Evolutionary conservation across 768 basidiomycete species (phyloP).

Genomic region (Kwoniella europaea): DNA sequence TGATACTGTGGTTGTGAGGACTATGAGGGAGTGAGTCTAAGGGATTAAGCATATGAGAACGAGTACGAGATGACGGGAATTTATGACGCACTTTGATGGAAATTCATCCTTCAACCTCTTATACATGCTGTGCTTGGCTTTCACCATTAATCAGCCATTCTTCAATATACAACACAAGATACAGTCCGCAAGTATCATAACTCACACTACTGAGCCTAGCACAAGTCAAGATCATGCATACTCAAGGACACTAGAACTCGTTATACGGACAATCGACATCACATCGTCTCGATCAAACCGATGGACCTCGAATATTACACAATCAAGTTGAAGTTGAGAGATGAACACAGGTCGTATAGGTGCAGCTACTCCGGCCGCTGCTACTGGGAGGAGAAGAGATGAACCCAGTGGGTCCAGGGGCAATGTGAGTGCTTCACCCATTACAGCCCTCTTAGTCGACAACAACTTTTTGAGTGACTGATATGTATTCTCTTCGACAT

Average conservation of each 20-base stretch:
- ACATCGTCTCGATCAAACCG: neutral
- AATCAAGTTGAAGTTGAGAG: constrained; percentile 4
- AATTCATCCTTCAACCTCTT: neutral
- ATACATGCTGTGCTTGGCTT: constrained; percentile 11
- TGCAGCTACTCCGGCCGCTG: neutral
- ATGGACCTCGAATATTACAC: neutral
- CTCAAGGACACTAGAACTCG: neutral
- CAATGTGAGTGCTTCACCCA: constrained; percentile 13
- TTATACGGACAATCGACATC: neutral
- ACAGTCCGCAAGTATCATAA: too few relatives aligned
- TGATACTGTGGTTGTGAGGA: neutral
- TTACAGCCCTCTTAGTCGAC: neutral
- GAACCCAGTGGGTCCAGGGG: constrained; percentile 27
- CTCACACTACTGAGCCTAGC: neutral
- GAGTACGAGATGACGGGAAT: neutral
- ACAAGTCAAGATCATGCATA: neutral
- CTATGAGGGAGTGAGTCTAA: neutral
- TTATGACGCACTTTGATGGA: constrained; percentile 11
- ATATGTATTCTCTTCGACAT: neutral
- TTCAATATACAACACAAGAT: too few relatives aligned
- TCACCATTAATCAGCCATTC: neutral
- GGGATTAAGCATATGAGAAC: constrained; percentile 9
- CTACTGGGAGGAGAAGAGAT: constrained; percentile 15
- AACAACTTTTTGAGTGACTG: neutral
- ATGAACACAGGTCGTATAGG: constrained; percentile 14